A percentile compares a stretch with the other conserved stretches of the same genome.
Evolutionary conservation across 2,329 filamentous ascomycete genomes (phyloP).

Genomic region (Microascus cirrosus): DNA sequence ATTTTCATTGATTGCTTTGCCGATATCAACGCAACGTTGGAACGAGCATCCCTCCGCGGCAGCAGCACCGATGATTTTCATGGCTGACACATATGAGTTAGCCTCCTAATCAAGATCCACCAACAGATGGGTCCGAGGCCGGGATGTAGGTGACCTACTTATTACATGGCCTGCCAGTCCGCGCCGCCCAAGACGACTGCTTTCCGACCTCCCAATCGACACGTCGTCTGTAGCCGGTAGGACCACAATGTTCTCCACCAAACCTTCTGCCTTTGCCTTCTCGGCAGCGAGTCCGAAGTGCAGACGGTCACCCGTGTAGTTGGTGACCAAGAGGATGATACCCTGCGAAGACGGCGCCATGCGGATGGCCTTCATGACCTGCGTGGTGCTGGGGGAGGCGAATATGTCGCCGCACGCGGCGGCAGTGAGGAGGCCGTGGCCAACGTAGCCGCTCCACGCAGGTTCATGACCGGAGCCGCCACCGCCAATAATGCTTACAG

Average conservation of each 20-base stretch:
- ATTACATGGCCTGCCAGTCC: slow-evolving; percentile 49
- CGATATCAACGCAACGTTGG: slow-evolving; percentile 37
- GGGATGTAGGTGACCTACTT: no score
- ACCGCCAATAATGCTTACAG: slow-evolving; percentile 40
- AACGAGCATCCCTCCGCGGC: slow-evolving; percentile 31
- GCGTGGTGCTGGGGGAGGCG: slow-evolving; percentile 50
- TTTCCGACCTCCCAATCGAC: slow-evolving; percentile 42
- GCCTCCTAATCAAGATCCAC: no score
- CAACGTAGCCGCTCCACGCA: slow-evolving; percentile 54
- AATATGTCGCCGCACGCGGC: slow-evolving; percentile 53
- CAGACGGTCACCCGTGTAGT: slow-evolving; percentile 54
- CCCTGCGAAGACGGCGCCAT: slow-evolving; percentile 40
- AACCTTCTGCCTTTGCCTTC: slow-evolving; percentile 41
- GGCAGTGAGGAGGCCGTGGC: slow-evolving; percentile 46
- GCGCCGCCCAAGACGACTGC: slow-evolving; percentile 44
- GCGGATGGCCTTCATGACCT: slow-evolving; percentile 48
- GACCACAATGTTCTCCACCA: slow-evolving; percentile 26
- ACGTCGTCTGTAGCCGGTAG: slow-evolving; percentile 56
- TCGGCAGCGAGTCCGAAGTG: slow-evolving; percentile 51
- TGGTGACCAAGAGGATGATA: slow-evolving; percentile 50
- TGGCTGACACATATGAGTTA: slow-evolving; percentile 22
- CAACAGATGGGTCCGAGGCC: no score
- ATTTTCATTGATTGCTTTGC: slow-evolving; percentile 34
- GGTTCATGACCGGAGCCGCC: slow-evolving; percentile 49
- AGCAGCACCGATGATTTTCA: slow-evolving; percentile 45